Evolutionary conservation across 169 alveolate genomes (phyloP), one percentile per base, ranked within the genome.

Genomic region (Plasmodium sp.): DNA sequence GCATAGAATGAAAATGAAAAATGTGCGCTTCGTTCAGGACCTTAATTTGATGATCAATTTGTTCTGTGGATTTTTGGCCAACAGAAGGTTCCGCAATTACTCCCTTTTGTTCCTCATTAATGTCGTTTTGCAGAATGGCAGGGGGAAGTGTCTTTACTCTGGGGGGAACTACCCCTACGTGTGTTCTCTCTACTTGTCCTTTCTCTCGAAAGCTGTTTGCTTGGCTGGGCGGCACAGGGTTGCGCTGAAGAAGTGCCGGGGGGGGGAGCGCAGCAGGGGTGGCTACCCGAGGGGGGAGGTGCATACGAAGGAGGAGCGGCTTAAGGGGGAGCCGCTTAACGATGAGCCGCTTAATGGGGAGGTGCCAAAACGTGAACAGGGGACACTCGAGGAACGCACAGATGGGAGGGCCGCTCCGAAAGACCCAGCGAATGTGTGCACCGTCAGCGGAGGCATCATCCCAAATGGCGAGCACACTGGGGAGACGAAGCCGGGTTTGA

Each of bases 1-100:
- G 16, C 77, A 86, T 77, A 86, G 77, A 86, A 86, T 86, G 27
- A 86, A 77, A 51, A 56, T 86, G 18, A 86, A 86, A 71, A 74
- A 74, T 86, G 80, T 56, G 14, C 81, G 67, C 2, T 86, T 48
- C 39, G 33, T 86, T 56, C 88, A 86, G 48, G 93, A 86, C 67
- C 33, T 86, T 56, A 86, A 77, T 77, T 31, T 86, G 27, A 39
- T 86, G 41, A 48, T 48, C 77, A 86, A 86, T 77, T 12, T 86
- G 5, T 75, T 86, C 67, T n/a, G 45, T 34, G 93, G 86, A 18
- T 86, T 86, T 16, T 56, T 86, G 67, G 34, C 72, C 3, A 86
- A 86, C 36, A 86, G 77, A 56, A 86, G 56, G 18, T 86, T 86
- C 77, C 5, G 27, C 45, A 86, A 86, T 77, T 86, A 86, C 6